These are phyloP conservation scores for Phanerochaete carnosa DNA, from an alignment of 768 basidiomycete species.

Conservation along the genomic window DNA sequence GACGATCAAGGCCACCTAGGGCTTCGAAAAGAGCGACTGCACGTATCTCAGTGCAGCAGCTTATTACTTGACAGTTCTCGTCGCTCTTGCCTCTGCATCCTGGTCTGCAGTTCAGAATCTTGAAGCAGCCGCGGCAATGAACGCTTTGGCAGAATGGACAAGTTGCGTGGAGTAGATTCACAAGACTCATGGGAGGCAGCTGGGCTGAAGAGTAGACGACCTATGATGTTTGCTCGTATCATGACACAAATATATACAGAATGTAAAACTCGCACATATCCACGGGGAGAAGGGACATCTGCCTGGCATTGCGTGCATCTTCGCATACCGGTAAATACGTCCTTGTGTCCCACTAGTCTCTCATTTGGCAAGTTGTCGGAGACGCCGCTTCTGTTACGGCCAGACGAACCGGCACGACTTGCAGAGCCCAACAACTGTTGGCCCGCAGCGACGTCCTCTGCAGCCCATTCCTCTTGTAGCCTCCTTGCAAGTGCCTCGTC, in stretches of 20 bases:
- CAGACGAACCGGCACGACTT: not conserved
- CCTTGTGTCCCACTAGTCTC: constrained; percentile 30
- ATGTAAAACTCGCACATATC: constrained; percentile 35
- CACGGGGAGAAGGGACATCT: constrained; percentile 36
- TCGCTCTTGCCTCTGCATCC: constrained; percentile 40
- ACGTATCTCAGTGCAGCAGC: constrained; percentile 45
- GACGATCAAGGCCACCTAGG: constrained; percentile 46
- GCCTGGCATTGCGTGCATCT: constrained; percentile 36
- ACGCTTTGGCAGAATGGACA: constrained; percentile 42
- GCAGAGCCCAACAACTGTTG: not conserved
- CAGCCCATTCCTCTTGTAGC: constrained; percentile 39
- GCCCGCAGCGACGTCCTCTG: constrained; percentile 11
- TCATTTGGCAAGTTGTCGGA: constrained; percentile 27
- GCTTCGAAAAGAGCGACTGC: constrained; percentile 51
- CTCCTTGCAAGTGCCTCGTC: constrained; percentile 37
- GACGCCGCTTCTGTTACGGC: not conserved
- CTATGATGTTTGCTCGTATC: constrained; percentile 12
- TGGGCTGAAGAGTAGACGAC: constrained; percentile 23
- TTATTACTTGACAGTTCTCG: constrained; percentile 32
- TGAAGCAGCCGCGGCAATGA: constrained; percentile 50
- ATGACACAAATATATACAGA: not conserved
- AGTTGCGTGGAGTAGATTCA: constrained; percentile 38
- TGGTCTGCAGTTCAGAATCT: constrained; percentile 32
- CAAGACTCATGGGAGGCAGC: constrained; percentile 21
- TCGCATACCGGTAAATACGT: constrained; percentile 34